Evolutionary conservation across 495 filamentous ascomycete genomes (phyloP), one percentile per base, ranked within the genome.

Genomic region (Sporormia fimetaria): DNA sequence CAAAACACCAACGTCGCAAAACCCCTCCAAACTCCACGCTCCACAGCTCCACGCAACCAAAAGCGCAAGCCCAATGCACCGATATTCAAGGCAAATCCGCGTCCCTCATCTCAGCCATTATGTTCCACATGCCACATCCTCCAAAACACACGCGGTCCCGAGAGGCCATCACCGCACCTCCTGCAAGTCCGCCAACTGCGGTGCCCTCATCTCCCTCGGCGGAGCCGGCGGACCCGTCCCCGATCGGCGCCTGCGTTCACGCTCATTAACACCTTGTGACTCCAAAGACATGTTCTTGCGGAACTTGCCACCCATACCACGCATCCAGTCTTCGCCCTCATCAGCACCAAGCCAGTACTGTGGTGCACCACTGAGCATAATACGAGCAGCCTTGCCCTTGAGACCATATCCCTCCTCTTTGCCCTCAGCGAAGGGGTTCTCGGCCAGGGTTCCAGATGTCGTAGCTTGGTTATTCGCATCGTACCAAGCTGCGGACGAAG

Each of bases 291-390:
- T 38, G 17, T 21, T 52, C 42, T 51, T 48, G 33, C 38, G 49
- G 57, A 84, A 79, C 55, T 70, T 73, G 21, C 70, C 67, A 26
- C 67, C 65, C 24, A 81, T 60, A 1, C 65, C 67, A 33, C 64
- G 60, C 46, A 75, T 67, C 80, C 80, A 85, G 49, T 67, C 56
- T 1, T 53, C 61, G 23, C 68, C 67, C 40, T 64, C 65, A 42
- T 66, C 62, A 24, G 42, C 51, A 23, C 74, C 83, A 6, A 88
- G 58, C 87, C 86, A 94, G 58, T 88, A 94, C 37, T 65, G 65
- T 46, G 65, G 70, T 14, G 78, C 79, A 14, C 86, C 58, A 3
- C 66, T 60, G 12, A 92, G 68, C 82, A 94, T 80, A 2, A 65
- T 46, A 21, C 86, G 64, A 2, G 84, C 87, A 17, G 86, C 48